Base-by-base conservation (phyloP, 495 filamentous ascomycete genomes). In the Xylaria sp. region DNA sequence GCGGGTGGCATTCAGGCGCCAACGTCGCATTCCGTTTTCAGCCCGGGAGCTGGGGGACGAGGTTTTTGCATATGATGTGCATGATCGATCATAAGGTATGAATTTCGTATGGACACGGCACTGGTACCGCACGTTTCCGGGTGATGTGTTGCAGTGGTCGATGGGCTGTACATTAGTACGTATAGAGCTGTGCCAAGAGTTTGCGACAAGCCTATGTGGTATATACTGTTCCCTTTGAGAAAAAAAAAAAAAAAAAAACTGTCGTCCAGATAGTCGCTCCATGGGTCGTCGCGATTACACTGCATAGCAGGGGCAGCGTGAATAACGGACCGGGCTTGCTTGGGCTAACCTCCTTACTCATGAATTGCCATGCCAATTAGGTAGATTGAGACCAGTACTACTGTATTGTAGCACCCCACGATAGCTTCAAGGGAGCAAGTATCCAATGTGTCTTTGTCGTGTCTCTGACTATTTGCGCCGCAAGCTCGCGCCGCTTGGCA, bases 11-110 rank as follows among this genome's bases (percentile, higher is more conserved):
- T 62, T 31, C 24, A 52, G 67, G 43, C 67, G 57, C 55, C 67
- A 59, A 26, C 29, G 67, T 69, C 57, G 67, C 57, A 69, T 69
- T 50, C 37, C 26, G 41, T 48, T 59, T 70, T 70, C 68, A 70
- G 68, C 68, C 50, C 57, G 37, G 59, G 33, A 53, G 58, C 33
- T 62, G 35, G 44, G 21, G 19, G 41, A 53, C 19, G 12, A 37
- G 12, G 44, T 35, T 37, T 37, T 21, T 24, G 67, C 44, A 63
- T 26, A 70, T 70, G 58, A 62, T 70, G 68, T 63, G 68, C 68
- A 70, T 70, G 58, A 63, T 70, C 48, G 58, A 63, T 70, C 68
- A 52, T 41, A 35, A 62, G 33, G 46, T 55, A 55, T 41, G n/a
- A n/a, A 46, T 46, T 24, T 35, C 31, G 53, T 33, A 64, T 64